phyloP scores from a whole-genome alignment of 371 early-diverging fungal species.

The Apophysomyces elegans region DNA sequence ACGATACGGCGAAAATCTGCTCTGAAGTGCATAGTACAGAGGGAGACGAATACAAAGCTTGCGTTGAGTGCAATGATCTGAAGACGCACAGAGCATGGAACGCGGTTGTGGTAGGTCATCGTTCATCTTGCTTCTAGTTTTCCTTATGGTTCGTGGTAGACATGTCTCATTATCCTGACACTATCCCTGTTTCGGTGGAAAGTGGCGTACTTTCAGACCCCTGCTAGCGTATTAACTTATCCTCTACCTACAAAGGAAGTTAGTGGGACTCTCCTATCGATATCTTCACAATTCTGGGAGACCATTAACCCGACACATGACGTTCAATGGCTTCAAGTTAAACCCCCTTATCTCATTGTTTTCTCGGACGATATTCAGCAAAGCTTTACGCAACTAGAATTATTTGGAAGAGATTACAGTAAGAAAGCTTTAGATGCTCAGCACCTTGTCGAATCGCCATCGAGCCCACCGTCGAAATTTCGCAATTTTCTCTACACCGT shows the following conservation, averaged over 20 bases:
- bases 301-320: slow-evolving; percentile 36
- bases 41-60: slow-evolving; percentile 28
- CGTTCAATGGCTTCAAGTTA: slow-evolving; percentile 25
- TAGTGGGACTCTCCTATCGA: slow-evolving; percentile 3
- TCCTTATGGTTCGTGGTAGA: slow-evolving; percentile 16
- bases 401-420: slow-evolving; percentile 14
- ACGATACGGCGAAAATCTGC: slow-evolving; percentile 22
- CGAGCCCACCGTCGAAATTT: slow-evolving; percentile 21
- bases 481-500: slow-evolving; percentile 22
- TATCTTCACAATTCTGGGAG: slow-evolving; percentile 35
- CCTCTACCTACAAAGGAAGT: neutral
- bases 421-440: slow-evolving; percentile 13
- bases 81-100: slow-evolving; percentile 37
- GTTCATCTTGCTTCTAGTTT: neutral
- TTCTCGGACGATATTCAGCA: slow-evolving; percentile 16
- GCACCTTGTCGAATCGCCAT: slow-evolving; percentile 4
- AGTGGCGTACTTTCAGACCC: neutral
- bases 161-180: slow-evolving; percentile 29
- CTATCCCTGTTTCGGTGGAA: slow-evolving; percentile 26
- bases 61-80: slow-evolving; percentile 38
- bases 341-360: slow-evolving; percentile 25
- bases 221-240: neutral
- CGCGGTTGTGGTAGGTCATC: slow-evolving; percentile 32
- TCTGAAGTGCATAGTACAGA: slow-evolving; percentile 27
- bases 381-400: slow-evolving; percentile 1